Percentiles rank a stretch among this genome's conserved stretches.
Conservation (phyloP, 495 filamentous ascomycete genomes). For the Annulohypoxylon nitens region DNA sequence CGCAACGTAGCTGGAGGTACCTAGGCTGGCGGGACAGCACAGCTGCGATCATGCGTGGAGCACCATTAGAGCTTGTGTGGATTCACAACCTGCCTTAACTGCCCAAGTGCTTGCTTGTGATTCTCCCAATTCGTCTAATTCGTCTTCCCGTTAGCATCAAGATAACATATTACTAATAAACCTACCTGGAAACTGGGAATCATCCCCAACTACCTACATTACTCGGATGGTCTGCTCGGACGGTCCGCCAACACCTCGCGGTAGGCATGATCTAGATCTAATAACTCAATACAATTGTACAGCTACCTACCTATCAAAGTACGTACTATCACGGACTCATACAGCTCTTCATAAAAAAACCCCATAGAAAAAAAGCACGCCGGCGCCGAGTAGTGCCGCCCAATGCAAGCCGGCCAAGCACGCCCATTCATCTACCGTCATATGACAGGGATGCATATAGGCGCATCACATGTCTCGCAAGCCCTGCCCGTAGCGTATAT, state of each 20-base stretch:
- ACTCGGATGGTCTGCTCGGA: conserved; percentile 10
- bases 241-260: neutral
- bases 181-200: neutral
- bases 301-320: neutral
- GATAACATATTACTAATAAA: neutral
- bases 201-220: neutral
- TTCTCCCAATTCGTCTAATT: conserved; percentile 4
- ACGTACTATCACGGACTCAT: neutral
- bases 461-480: conserved; percentile 10
- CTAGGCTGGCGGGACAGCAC: neutral
- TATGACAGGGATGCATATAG: conserved; percentile 13
- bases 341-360: neutral
- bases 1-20: too few relatives aligned
- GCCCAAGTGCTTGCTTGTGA: conserved; percentile 1
- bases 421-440: neutral
- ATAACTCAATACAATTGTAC: neutral
- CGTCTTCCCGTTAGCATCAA: neutral
- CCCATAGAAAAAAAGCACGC: neutral
- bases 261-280: conserved; percentile 1
- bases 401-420: neutral
- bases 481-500: conserved; percentile 1
- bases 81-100: neutral
- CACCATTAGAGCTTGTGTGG: neutral
- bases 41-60: neutral
- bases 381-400: neutral